Evolutionary conservation across 768 basidiomycete species (phyloP), one percentile per base, ranked within the genome.

Genomic region (Pulveroboletus sp.): DNA sequence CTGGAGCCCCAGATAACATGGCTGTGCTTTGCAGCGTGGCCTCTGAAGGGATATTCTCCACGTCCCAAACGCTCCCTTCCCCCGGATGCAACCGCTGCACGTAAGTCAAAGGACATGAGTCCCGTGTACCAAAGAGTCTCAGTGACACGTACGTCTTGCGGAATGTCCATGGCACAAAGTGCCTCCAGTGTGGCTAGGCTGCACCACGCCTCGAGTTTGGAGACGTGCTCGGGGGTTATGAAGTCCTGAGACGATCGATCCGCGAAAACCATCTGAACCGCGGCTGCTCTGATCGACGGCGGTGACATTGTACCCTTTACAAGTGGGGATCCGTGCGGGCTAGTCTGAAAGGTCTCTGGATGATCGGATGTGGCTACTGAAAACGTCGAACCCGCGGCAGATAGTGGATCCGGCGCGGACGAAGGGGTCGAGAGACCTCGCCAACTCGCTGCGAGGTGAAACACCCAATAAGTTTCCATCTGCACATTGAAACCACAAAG

Each of bases 381-480:
- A 10, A 63, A 55, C 24, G 75, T 76, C 8, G 78, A 74, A 9
- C 64, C 70, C 24, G 75, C 68, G 40, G 73, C 73, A 48, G 77
- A 69, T 17, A 80, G 79, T 26, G 78, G 70, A 40, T 65, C 47
- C 7, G 53, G 56, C 38, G 59, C 56, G 44, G 55, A 52, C 9
- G 54, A 45, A 15, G 62, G 43, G 24, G 59, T 66, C 11, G 49
- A 40, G 47, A 67, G 68, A 46, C 69, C 69, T 45, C 63, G 71
- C 86, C 86, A 89, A 57, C 81, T 83, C 18, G 77, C 74, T 3
- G 89, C 88, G 12, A 91, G 78, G 66, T 92, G 89, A 59, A 83
- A 80, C 42, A 91, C 68, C 69, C 89, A 89, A 64, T 86, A 87
- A 0, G 86, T 89, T 63, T 90, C 87, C 89, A 91, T 92, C 89